Evolutionary conservation across 805 yeast species (phyloP).

Genomic region (Sungouiella blattae): DNA sequence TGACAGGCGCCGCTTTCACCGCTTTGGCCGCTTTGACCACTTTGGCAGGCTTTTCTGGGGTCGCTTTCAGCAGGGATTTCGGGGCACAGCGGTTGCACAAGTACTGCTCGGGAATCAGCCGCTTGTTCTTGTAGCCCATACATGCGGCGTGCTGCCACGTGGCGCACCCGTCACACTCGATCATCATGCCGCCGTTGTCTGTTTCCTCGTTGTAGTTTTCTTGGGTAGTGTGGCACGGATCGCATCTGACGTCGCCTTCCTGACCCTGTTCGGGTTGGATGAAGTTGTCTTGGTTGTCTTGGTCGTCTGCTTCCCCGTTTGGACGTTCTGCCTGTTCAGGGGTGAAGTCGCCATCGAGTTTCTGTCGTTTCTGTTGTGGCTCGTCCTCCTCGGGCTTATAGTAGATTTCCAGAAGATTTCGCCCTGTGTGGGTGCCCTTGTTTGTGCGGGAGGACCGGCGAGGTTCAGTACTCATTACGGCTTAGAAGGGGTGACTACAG

Average conservation of each 20-base stretch:
- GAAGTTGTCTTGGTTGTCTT: conserved; percentile 1
- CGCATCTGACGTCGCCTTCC: conserved; percentile 51
- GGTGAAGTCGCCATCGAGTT: not conserved
- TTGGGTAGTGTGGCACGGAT: conserved; percentile 59
- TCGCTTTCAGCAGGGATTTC: conserved; percentile 4
- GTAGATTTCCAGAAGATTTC: conserved; percentile 21
- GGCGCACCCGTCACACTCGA: conserved; percentile 61
- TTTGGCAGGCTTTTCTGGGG: not conserved
- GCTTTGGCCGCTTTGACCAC: conserved; percentile 12
- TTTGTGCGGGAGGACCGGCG: conserved; percentile 37
- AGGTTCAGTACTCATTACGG: conserved; percentile 11
- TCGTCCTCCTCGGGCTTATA: conserved; percentile 6
- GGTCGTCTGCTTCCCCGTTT: not conserved
- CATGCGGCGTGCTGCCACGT: conserved; percentile 74
- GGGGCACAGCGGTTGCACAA: conserved; percentile 55
- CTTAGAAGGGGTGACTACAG: too few species aligned
- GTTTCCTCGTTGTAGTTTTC: conserved; percentile 55
- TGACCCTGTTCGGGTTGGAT: conserved; percentile 20
- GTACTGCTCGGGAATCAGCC: conserved; percentile 45
- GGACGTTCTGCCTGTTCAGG: not conserved
- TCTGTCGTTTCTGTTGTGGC: conserved; percentile 6
- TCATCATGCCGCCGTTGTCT: conserved; percentile 54
- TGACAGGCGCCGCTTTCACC: conserved; percentile 11
- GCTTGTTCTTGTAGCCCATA: conserved; percentile 45
- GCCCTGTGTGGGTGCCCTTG: conserved; percentile 37